Evolutionary conservation across 306 rosid species (phyloP).

Genomic region (Comarum palustre): DNA sequence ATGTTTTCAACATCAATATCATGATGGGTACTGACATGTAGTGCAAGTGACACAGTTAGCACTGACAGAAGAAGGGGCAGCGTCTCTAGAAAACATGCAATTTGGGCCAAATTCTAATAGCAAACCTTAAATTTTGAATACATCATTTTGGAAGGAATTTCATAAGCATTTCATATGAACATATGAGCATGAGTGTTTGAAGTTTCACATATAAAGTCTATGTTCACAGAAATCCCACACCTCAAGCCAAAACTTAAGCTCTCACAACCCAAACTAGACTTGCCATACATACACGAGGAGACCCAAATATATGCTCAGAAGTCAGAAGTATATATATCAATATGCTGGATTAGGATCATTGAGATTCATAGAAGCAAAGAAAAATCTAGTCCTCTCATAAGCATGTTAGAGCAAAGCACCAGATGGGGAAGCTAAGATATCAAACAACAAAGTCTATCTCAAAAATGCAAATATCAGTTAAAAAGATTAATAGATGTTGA

Average conservation of each 20-base stretch:
- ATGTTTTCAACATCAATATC: too few relatives aligned
- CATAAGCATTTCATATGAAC: not conserved
- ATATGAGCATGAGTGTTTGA: not conserved
- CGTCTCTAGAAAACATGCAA: not conserved
- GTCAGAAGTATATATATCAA: not conserved
- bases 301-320: not conserved
- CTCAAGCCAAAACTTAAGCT: not conserved
- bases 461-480: conserved; percentile 10
- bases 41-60: too few relatives aligned
- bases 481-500: conserved; percentile 18
- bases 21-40: too few relatives aligned
- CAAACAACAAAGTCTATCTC: conserved; percentile 1
- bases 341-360: not conserved
- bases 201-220: not conserved
- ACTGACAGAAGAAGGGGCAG: too few relatives aligned
- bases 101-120: not conserved
- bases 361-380: conserved; percentile 12
- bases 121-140: not conserved
- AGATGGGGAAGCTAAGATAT: conserved; percentile 2
- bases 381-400: conserved; percentile 10
- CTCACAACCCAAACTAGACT: not conserved
- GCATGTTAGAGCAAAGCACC: not conserved
- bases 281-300: not conserved
- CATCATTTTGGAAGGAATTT: not conserved
- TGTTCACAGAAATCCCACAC: not conserved